Evolutionary conservation across 352 stramenopile species (phyloP).

Genomic region (Phytophthora hibernalis): DNA sequence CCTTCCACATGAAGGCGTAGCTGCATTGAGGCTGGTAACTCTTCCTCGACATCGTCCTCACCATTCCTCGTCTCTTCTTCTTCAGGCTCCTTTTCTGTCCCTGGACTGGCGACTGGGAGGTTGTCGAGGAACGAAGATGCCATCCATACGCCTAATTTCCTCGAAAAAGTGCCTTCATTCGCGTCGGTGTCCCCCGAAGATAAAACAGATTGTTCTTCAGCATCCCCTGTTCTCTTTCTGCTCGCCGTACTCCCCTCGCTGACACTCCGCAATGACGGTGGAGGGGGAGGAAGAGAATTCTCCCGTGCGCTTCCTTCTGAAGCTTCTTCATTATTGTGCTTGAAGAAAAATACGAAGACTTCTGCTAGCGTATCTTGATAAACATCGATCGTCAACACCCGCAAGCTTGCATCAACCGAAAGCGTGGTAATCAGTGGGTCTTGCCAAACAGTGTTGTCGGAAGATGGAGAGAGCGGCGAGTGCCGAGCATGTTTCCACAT

Average conservation of each 20-base stretch:
- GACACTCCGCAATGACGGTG: slow-evolving; percentile 33
- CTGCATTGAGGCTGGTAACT: slow-evolving; percentile 61
- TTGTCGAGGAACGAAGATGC: slow-evolving; percentile 67
- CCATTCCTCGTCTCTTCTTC: slow-evolving; percentile 18
- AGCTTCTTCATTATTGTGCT: slow-evolving; percentile 40
- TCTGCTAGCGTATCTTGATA: slow-evolving; percentile 82
- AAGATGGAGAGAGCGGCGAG: slow-evolving; percentile 39
- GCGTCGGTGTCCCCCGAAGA: slow-evolving; percentile 41
- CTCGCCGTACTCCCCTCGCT: slow-evolving; percentile 38
- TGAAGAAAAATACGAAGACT: slow-evolving; percentile 83
- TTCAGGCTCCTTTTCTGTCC: slow-evolving; percentile 36
- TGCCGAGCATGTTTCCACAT: slow-evolving; percentile 59
- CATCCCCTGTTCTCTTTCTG: slow-evolving; percentile 24
- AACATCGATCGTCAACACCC: slow-evolving; percentile 76
- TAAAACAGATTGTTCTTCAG: slow-evolving; percentile 38
- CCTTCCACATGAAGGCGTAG: slow-evolving; percentile 78
- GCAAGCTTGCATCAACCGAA: slow-evolving; percentile 75
- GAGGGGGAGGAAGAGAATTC: slow-evolving; percentile 19
- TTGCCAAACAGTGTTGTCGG: slow-evolving; percentile 70
- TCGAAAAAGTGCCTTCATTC: slow-evolving; percentile 52
- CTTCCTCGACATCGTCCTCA: slow-evolving; percentile 38
- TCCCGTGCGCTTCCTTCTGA: slow-evolving; percentile 10
- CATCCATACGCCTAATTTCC: slow-evolving; percentile 65
- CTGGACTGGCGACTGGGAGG: slow-evolving; percentile 23
- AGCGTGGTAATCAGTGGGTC: slow-evolving; percentile 71